Conservation (phyloP, 208 protist genomes). For the Leptomonas seymouri region DNA sequence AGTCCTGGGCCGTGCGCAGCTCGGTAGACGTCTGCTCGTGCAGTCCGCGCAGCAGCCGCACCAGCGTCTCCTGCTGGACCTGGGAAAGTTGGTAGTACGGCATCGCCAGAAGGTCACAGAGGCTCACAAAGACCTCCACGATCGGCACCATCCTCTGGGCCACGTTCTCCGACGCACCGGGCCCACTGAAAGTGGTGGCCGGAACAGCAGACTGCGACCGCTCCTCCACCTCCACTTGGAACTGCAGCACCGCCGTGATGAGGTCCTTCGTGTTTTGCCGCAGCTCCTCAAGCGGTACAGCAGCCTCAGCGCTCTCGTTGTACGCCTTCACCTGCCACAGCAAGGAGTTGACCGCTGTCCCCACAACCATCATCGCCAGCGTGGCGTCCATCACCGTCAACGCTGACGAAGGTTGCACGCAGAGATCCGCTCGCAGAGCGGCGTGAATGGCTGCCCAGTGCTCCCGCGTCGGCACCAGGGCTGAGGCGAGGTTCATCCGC, state of each 20-base stretch:
- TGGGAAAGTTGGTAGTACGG: constrained; percentile 53
- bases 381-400: constrained; percentile 9
- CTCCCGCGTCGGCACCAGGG: constrained; percentile 45
- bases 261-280: constrained; percentile 25
- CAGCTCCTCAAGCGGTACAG: constrained; percentile 9
- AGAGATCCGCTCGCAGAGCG: constrained; percentile 13
- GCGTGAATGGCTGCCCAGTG: constrained; percentile 54
- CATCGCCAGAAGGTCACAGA: constrained; percentile 73
- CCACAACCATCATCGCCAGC: constrained; percentile 43
- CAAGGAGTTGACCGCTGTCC: constrained; percentile 48
- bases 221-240: constrained; percentile 20
- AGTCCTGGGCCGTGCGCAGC: constrained; percentile 42
- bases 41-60: constrained; percentile 46
- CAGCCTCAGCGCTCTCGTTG: background rate
- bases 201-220: background rate
- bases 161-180: background rate
- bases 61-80: constrained; percentile 62
- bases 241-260: constrained; percentile 26
- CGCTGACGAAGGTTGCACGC: background rate
- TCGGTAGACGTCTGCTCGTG: constrained; percentile 37
- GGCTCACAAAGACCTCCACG: constrained; percentile 40
- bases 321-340: constrained; percentile 53
- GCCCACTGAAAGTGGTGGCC: background rate
- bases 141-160: background rate
- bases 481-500: constrained; percentile 61